Conservation (phyloP, 257 asterid genomes). For the Cynanchum wilfordii region DNA sequence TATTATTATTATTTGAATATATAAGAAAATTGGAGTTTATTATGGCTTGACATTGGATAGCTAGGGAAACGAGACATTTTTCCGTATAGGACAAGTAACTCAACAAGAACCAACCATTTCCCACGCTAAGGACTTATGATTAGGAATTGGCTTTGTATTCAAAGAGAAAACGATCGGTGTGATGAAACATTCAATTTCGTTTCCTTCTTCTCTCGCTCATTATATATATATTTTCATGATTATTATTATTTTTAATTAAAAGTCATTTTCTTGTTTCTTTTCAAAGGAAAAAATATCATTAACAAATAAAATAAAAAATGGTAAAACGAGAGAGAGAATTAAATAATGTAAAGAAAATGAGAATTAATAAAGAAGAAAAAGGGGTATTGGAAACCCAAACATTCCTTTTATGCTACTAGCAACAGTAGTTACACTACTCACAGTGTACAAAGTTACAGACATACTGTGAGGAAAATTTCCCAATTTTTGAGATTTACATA, state of each 20-base stretch:
- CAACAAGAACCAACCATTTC: conserved; percentile 10
- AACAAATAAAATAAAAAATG: too few relatives aligned
- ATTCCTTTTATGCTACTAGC: neutral
- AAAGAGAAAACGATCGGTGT: conserved; percentile 9
- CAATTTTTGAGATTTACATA: conserved; percentile 35
- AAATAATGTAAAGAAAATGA: neutral
- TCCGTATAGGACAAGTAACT: conserved; percentile 21
- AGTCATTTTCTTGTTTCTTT: neutral
- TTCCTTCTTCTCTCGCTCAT: neutral
- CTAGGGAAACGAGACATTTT: neutral
- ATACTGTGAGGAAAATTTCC: conserved; percentile 44
- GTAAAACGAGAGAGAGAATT: too few relatives aligned
- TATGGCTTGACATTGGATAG: neutral
- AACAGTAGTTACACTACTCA: conserved; percentile 28
- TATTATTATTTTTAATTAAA: neutral
- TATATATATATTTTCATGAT: neutral
- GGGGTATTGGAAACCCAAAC: neutral
- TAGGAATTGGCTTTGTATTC: neutral
- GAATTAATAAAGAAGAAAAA: neutral
- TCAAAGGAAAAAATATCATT: neutral
- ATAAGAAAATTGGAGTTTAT: too few relatives aligned
- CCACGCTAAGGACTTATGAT: neutral
- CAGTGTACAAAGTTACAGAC: conserved; percentile 44
- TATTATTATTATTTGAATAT: too few relatives aligned
- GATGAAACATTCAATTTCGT: neutral